Evolutionary conservation across 805 yeast genomes (phyloP), one percentile per base, ranked within the genome.

Genomic region (Ogataea allantospora): DNA sequence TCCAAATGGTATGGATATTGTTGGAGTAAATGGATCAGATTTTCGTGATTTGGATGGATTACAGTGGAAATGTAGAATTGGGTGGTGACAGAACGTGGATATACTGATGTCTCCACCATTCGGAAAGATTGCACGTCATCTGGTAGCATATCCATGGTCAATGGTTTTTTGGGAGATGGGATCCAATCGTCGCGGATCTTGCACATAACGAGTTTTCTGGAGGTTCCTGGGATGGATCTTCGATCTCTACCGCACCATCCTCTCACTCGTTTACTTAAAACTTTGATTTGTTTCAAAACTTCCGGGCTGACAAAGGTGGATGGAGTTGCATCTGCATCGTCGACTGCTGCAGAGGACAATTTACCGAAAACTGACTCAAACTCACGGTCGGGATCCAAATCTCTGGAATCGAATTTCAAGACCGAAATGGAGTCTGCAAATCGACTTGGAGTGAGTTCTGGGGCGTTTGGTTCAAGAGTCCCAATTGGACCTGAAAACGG

Each of bases 171-270:
- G 18, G 72, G 62, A 0, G 86, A 77, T 1, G 95, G 95, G 6
- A 84, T 54, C 86, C 89, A 86, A 54, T 84, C 89, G 43, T 83
- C 88, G 54, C 83, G 74, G 30, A 87, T 77, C 51, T 80, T 80
- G 0, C 95, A 79, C 43, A 88, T 65, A 9, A 74, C 66, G 32
- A 87, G 62, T 49, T 83, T 83, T 45, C 88, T 70, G 0, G 77
- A 61, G 1, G 86, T 76, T 18, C 91, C 91, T 0, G 96, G 96
- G 3, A 85, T 75, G 5, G 77, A 65, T 32, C 83, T 62, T 44
- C 80, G 76, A 52, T 86, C 95, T 45, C 76, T 74, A 0, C 95
- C 95, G 30, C 88, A 83, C 95, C 95, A 87, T 16, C 88, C 88
- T 50, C 85, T 70, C 1, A 85, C 77, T n/a, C 73, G 56, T 38